Base-by-base conservation (phyloP, 345 rosid species). In the Citrus hindsii region DNA sequence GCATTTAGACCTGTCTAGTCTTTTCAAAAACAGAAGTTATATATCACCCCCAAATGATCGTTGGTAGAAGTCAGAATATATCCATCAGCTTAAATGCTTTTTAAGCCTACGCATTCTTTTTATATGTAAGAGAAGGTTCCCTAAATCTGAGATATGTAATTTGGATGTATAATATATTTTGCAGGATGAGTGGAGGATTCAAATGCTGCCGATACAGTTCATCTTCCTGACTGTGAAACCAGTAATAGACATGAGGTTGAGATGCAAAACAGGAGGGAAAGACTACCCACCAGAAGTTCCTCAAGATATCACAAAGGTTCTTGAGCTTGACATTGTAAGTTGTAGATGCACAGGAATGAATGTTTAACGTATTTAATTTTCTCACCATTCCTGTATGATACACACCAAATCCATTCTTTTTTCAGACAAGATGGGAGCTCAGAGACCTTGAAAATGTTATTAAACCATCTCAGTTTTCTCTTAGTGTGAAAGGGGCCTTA, bases 141-240 rank as follows among this genome's bases (percentile, higher is more conserved):
- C 35, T 8, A 19, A 37, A 19, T 51, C 8, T 32, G 21, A 63
- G 7, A 46, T 27, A 32, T 24, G 24, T 21, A 32, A 65, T 62
- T 6, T 33, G 0, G 28, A 28, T 22, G 25, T 28, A 55, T 33
- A 18, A 37, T 66, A 62, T 69, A 62, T 66, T 4, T n/a, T 76
- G 72, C 65, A 95, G 95, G 97, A 93, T 67, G 90, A 90, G 56
- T 93, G 99, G 96, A 95, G 97, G 72, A 87, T 91, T 79, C 91
- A 86, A 86, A 95, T 93, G 97, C 86, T 93, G 83, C 99, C 99
- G 8, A 87, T 92, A 74, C 84, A 84, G 33, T 92, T 92, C 77
- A 79, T 92, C 77, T 89, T 91, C 77, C 82, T 91, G 12, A 92
- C 92, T 0, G 97, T 90, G n/a, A 82, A 90, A 87, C 94, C 99